Evolutionary conservation across 2,329 filamentous ascomycete species (phyloP).

Genomic region (Peltaster fructicola): DNA sequence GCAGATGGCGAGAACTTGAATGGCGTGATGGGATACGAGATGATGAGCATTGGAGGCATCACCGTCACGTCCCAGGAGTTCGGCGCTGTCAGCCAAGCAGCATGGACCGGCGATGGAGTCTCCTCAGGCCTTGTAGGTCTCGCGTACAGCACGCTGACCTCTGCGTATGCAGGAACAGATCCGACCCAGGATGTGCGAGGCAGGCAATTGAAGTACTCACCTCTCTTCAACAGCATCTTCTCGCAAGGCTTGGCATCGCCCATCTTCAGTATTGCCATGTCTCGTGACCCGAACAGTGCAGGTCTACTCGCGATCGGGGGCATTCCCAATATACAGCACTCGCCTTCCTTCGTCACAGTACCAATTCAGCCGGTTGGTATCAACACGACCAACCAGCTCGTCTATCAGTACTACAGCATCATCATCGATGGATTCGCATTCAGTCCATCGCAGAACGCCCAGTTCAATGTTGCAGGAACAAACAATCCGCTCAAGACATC

Average conservation of each 20-base stretch:
- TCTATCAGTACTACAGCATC: slow-evolving; percentile 24
- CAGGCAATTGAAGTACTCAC: slow-evolving; percentile 24
- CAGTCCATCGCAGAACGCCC: slow-evolving; percentile 7
- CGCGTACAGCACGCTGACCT: slow-evolving; percentile 32
- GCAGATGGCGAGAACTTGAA: slow-evolving; percentile 24
- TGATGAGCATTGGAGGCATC: slow-evolving; percentile 29
- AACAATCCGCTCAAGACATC: slow-evolving; percentile 4
- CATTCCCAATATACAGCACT: slow-evolving; percentile 26
- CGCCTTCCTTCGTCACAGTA: slow-evolving; percentile 17
- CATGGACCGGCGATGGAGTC: slow-evolving; percentile 16
- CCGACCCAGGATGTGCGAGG: slow-evolving; percentile 9
- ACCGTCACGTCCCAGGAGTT: slow-evolving; percentile 28
- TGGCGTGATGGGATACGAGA: slow-evolving; percentile 23
- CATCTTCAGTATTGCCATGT: slow-evolving; percentile 32
- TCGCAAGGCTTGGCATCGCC: slow-evolving; percentile 25
- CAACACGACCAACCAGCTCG: slow-evolving; percentile 11
- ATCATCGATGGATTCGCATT: slow-evolving; percentile 17
- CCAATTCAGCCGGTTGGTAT: slow-evolving; percentile 18
- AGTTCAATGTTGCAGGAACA: slow-evolving; percentile 11
- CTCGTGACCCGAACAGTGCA: slow-evolving; percentile 16
- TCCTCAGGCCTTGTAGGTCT: slow-evolving; percentile 35
- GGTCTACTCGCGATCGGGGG: slow-evolving; percentile 34
- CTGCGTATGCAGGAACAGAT: slow-evolving; percentile 19
- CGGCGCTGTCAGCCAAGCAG: slow-evolving; percentile 23
- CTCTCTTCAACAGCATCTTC: slow-evolving; percentile 34